These are phyloP conservation scores for Tephrocybe sp. DNA, from an alignment of 768 basidiomycete genomes.

Conservation along the genomic window DNA sequence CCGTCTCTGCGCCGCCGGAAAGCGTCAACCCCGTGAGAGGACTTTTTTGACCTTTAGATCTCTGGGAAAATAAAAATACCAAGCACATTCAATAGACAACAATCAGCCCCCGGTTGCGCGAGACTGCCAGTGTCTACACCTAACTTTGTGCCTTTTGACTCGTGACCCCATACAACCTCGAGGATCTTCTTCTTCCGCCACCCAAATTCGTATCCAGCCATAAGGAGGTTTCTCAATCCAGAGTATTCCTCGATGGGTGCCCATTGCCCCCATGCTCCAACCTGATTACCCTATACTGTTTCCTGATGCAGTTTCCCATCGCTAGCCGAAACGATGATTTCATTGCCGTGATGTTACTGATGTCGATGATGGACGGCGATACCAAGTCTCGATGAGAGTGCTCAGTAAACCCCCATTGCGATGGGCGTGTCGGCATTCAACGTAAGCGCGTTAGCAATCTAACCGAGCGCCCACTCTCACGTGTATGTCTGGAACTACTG, in stretches of 20 bases:
- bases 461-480: too few species aligned
- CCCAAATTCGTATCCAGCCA: constrained; percentile 8
- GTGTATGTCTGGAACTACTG: too few species aligned
- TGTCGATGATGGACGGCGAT: background rate
- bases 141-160: background rate
- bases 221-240: constrained; percentile 6
- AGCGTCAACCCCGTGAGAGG: constrained; percentile 17
- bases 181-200: constrained; percentile 12
- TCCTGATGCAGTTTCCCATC: constrained; percentile 3
- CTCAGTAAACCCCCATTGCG: background rate
- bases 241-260: constrained; percentile 7
- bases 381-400: background rate
- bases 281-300: constrained; percentile 5
- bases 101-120: constrained; percentile 9
- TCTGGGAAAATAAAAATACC: constrained; percentile 5
- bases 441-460: too few species aligned
- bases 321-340: constrained; percentile 6
- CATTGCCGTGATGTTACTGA: background rate
- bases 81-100: background rate
- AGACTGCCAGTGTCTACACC: background rate
- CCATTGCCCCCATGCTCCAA: constrained; percentile 2
- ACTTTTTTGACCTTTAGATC: constrained; percentile 4
- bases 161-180: constrained; percentile 3
- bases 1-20: constrained; percentile 18
- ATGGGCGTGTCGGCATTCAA: constrained; percentile 2